Conservation (phyloP, 2,329 filamentous ascomycete genomes). For the Diaporthe helianthi region DNA sequence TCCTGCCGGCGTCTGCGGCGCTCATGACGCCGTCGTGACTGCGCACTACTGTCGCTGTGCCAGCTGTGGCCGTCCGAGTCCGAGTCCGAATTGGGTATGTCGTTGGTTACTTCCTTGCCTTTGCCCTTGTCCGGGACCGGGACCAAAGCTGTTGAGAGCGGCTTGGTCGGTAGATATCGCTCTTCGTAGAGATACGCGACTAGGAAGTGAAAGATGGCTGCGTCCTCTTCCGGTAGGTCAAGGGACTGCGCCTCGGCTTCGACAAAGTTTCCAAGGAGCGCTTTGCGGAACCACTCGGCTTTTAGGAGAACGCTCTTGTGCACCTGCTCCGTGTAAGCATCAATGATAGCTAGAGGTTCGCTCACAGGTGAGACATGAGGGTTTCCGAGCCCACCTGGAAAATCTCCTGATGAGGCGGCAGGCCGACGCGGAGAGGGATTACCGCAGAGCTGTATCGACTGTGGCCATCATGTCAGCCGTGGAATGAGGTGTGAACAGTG, state of each 20-base stretch:
- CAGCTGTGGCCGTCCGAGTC: conserved; percentile 42
- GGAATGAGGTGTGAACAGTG: too few species aligned
- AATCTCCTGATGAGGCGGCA: conserved; percentile 49
- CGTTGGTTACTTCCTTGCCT: conserved; percentile 42
- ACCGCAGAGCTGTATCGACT: conserved; percentile 55
- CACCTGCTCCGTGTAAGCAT: conserved; percentile 43
- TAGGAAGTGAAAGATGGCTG: conserved; percentile 58
- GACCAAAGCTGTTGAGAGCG: conserved; percentile 49
- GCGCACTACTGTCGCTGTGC: conserved; percentile 47
- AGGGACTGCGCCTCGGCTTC: conserved; percentile 55
- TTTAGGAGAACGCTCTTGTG: conserved; percentile 55
- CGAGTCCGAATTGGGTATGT: conserved; percentile 45
- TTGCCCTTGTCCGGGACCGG: conserved; percentile 53
- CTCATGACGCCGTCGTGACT: conserved; percentile 44
- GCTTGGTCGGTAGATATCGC: conserved; percentile 53
- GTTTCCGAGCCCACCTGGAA: conserved; percentile 47
- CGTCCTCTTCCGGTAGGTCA: conserved; percentile 58
- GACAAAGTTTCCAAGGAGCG: conserved; percentile 54
- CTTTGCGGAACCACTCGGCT: conserved; percentile 57
- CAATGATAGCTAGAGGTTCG: too few species aligned
- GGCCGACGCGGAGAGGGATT: conserved; percentile 54
- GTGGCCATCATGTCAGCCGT: conserved; percentile 1
- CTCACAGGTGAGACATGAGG: neutral
- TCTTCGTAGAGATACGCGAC: conserved; percentile 59
- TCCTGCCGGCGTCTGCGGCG: conserved; percentile 45